Evolutionary conservation across 495 filamentous ascomycete species (phyloP).

Genomic region (Neurospora sp.): DNA sequence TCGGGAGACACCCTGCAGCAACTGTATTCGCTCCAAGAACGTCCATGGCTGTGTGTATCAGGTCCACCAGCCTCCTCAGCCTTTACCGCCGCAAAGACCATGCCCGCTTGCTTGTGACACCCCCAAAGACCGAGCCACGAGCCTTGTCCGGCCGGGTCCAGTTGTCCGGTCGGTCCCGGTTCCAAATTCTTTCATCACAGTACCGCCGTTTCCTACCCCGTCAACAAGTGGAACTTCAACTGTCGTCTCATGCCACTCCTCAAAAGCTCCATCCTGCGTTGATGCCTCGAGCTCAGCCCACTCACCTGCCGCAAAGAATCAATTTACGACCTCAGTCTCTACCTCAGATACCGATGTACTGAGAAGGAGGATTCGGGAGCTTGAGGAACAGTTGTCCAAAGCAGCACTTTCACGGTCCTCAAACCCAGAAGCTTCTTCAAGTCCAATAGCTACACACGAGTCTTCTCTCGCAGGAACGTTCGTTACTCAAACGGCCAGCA

Average conservation of each 20-base stretch:
- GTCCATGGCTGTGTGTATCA: conserved; percentile 31
- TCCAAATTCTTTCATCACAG: background rate
- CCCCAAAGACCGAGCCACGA: background rate
- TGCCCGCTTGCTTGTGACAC: conserved; percentile 6
- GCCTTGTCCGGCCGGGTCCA: background rate
- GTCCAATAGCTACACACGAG: conserved; percentile 5
- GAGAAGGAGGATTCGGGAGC: conserved; percentile 28
- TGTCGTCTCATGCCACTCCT: background rate
- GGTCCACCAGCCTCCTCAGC: background rate
- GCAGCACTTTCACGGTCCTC: conserved; percentile 7
- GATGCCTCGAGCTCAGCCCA: conserved; percentile 19
- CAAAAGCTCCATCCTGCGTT: background rate
- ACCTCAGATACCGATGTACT: conserved; percentile 28
- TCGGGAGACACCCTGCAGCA: conserved; percentile 29
- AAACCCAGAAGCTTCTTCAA: background rate
- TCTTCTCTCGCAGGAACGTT: conserved; percentile 4
- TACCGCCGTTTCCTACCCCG: background rate
- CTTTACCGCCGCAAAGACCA: background rate
- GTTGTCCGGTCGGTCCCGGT: conserved; percentile 1
- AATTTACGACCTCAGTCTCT: conserved; percentile 1
- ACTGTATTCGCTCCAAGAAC: conserved; percentile 38
- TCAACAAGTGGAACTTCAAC: background rate
- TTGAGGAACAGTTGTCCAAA: conserved; percentile 37
- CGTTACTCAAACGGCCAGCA: conserved; percentile 10
- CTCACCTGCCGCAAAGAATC: conserved; percentile 17